A percentile compares a stretch with the other conserved stretches of the same genome.
Evolutionary conservation across 2,329 filamentous ascomycete species (phyloP).

Genomic region (Fusarium fracticaudum): DNA sequence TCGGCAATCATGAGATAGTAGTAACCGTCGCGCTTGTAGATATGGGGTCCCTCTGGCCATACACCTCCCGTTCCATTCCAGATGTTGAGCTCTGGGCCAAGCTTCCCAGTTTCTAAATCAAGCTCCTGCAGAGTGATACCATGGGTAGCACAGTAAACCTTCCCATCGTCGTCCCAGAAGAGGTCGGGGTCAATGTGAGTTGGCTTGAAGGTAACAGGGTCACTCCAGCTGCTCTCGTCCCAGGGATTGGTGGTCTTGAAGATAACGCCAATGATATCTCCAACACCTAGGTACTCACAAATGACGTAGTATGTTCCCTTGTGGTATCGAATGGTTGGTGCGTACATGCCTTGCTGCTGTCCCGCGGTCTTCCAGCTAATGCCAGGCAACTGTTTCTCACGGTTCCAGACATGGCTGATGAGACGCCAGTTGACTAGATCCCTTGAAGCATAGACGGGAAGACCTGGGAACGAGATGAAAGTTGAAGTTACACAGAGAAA

Average conservation of each 20-base stretch:
- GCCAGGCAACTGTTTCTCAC: conserved; percentile 54
- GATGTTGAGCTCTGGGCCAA: conserved; percentile 48
- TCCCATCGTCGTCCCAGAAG: conserved; percentile 66
- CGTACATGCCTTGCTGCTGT: conserved; percentile 56
- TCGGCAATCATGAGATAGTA: conserved; percentile 58
- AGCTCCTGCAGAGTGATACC: conserved; percentile 42
- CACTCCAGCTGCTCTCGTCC: conserved; percentile 38
- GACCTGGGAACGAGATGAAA: conserved; percentile 62
- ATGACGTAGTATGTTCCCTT: conserved; percentile 55
- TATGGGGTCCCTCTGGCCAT: conserved; percentile 63
- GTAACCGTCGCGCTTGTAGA: conserved; percentile 53
- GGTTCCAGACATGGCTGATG: conserved; percentile 52
- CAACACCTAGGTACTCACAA: conserved; percentile 18
- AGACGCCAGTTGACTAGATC: conserved; percentile 62
- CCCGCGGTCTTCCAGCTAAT: conserved; percentile 44
- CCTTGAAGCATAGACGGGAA: conserved; percentile 62
- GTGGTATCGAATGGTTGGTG: conserved; percentile 56
- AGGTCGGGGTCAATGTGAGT: conserved; percentile 54
- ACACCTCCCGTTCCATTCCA: conserved; percentile 59
- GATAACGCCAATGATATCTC: conserved; percentile 18
- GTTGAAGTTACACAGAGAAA: conserved; percentile 63
- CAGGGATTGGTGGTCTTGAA: conserved; percentile 34
- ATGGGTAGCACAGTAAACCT: conserved; percentile 57
- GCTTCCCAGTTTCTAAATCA: conserved; percentile 8
- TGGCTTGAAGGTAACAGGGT: conserved; percentile 39